Evolutionary conservation across 495 filamentous ascomycete species (phyloP), one percentile per base, ranked within the genome.

Genomic region (Lasiosphaeriaceae sp.): DNA sequence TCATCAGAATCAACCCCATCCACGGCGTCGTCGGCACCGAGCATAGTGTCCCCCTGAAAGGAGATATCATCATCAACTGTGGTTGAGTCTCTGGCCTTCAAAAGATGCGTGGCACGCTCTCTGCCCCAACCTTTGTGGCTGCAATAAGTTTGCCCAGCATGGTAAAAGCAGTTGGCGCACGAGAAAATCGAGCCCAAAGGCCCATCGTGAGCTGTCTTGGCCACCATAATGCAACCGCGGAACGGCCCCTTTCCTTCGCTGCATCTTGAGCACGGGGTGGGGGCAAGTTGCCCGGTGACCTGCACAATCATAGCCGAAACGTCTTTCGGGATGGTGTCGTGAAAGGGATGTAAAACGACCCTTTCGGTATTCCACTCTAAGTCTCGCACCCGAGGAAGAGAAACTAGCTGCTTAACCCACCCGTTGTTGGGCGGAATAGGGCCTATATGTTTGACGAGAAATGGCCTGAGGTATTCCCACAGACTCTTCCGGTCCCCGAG

Each of bases 121-220:
- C n/a, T 23, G 1, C 64, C 68, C 67, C 62, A 67, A 5, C 12
- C 22, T 52, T 62, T 70, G 39, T 64, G 60, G 14, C 52, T 55
- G 47, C 71, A 74, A n/a, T 64, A 53, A 0, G 58, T 64, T 41
- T 69, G 66, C 0, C 59, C 55, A 44, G n/a, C 52, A 23, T 69
- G 65, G 34, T 74, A 72, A 17, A 63, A 68, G 47, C 71, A 74
- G 26, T 70, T 72, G 9, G 66, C 71, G 21, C 71, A 74, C 11
- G 54, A 20, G 3, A 62, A 14, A 6, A 72, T 41, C 2, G 47
- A 52, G 0, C 24, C 47, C 0, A 67, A 44, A 0, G 61, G 31
- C 3, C 16, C 44, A 0, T 24, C 24, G 0, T 55, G 57, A 0
- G 62, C 67, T 14, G 55, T 48, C 0, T 29, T 17, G 1, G 67